Conservation (phyloP, 345 rosid genomes). For the Microcos paniculata region DNA sequence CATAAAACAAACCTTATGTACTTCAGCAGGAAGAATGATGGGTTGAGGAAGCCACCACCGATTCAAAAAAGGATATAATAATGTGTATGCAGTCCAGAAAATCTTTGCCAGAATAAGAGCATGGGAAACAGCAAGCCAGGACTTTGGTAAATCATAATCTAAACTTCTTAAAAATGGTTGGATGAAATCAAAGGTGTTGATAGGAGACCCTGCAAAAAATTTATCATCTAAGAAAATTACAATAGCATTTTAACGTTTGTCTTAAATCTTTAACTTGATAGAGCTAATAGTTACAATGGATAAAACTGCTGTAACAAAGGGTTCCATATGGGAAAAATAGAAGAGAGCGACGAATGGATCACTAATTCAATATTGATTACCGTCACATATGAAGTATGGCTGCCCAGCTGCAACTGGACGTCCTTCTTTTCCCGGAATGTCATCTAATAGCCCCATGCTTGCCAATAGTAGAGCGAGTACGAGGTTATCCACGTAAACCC, state of each 20-base stretch:
- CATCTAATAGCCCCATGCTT: constrained; percentile 89
- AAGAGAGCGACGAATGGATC: not conserved
- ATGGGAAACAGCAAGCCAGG: constrained; percentile 48
- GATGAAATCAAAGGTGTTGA: constrained; percentile 84
- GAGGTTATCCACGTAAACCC: constrained; percentile 88
- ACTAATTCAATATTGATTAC: constrained; percentile 35
- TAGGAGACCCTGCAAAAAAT: constrained; percentile 61
- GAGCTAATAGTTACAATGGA: not conserved
- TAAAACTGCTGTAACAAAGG: not conserved
- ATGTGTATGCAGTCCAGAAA: constrained; percentile 54
- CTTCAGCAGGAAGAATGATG: constrained; percentile 84
- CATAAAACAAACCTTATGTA: constrained; percentile 62
- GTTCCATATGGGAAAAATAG: not conserved
- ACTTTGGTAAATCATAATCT: constrained; percentile 69
- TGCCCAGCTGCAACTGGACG: constrained; percentile 85
- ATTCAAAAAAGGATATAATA: constrained; percentile 81
- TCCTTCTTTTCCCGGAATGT: constrained; percentile 71
- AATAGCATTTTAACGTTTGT: not conserved
- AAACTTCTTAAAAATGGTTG: constrained; percentile 63
- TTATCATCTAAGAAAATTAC: not conserved
- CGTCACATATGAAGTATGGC: constrained; percentile 92
- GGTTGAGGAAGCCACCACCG: constrained; percentile 89
- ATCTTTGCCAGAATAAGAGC: constrained; percentile 62
- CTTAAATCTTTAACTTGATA: not conserved
- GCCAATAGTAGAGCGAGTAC: constrained; percentile 76